Evolutionary conservation across 495 filamentous ascomycete species (phyloP).

Genomic region (Xylaria flabelliformis): DNA sequence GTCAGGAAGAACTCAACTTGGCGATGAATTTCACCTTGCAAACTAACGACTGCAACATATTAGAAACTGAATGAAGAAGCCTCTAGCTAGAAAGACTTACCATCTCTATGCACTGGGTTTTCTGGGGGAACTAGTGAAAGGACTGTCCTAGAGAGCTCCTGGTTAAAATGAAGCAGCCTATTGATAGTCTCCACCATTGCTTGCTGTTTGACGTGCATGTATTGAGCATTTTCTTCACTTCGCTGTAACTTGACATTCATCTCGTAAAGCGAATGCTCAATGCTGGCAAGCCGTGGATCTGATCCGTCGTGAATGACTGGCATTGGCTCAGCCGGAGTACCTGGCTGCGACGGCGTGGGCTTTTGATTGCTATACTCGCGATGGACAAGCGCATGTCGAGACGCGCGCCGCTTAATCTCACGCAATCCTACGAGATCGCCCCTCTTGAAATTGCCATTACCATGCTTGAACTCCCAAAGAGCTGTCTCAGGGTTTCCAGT

Average conservation of each 20-base stretch:
- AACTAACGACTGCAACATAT: conserved; percentile 64
- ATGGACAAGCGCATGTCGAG: conserved; percentile 92
- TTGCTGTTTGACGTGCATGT: conserved; percentile 80
- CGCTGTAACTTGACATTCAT: conserved; percentile 75
- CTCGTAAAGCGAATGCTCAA: conserved; percentile 87
- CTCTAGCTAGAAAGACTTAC: conserved; percentile 51
- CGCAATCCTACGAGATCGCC: conserved; percentile 90
- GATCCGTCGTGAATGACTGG: conserved; percentile 68
- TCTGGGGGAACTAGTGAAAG: conserved; percentile 71
- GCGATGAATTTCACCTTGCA: conserved; percentile 85
- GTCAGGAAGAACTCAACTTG: conserved; percentile 75
- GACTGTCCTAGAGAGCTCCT: conserved; percentile 77
- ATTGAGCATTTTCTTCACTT: conserved; percentile 81
- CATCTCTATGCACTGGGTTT: conserved; percentile 65
- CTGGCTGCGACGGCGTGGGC: conserved; percentile 73
- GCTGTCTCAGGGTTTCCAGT: conserved; percentile 94
- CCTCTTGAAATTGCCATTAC: conserved; percentile 95
- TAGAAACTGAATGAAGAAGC: conserved; percentile 2
- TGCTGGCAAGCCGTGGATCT: conserved; percentile 73
- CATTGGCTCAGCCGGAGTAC: conserved; percentile 82
- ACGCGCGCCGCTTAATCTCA: conserved; percentile 97
- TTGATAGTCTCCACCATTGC: conserved; percentile 80
- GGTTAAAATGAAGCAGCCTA: conserved; percentile 69
- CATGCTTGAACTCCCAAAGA: conserved; percentile 99
- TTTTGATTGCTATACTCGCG: conserved; percentile 92